Conservation (phyloP, 164 flowering plant genomes). For the Magnolia sinica region DNA sequence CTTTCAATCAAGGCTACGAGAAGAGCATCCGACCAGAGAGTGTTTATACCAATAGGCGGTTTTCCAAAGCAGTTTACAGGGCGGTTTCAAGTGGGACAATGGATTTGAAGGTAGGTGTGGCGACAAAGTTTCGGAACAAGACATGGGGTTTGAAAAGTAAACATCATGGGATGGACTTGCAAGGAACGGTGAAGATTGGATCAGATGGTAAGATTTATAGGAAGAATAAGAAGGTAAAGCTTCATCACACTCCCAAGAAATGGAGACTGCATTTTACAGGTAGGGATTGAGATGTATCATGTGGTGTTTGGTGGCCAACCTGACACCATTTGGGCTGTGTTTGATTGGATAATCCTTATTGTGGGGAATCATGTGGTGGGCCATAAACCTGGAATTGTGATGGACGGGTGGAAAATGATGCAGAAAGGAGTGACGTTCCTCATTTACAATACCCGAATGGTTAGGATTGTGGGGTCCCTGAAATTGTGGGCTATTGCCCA, state of each 20-base stretch:
- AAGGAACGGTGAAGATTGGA: constrained; percentile 25
- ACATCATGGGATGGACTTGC: constrained; percentile 22
- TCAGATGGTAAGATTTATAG: constrained; percentile 43
- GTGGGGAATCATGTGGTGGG: no score
- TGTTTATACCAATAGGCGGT: neutral
- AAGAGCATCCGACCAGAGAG: neutral
- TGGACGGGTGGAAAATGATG: no score
- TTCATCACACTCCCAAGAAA: constrained; percentile 13
- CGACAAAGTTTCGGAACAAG: constrained; percentile 19
- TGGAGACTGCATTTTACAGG: constrained; percentile 5
- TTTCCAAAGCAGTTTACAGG: neutral
- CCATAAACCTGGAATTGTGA: no score
- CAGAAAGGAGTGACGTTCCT: no score
- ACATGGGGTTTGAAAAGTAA: constrained; percentile 24
- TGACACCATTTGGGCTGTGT: no score
- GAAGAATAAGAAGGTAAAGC: constrained; percentile 33
- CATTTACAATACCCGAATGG: no score
- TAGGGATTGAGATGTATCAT: neutral
- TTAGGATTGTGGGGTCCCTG: no score
- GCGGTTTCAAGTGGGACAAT: constrained; percentile 24
- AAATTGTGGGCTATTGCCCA: no score
- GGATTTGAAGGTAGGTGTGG: constrained; percentile 21
- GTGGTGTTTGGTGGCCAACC: no score
- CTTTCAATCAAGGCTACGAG: constrained; percentile 7
- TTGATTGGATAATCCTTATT: no score